Evolutionary conservation across 129 eudicot genomes (phyloP), one percentile per base, ranked within the genome.

Genomic region (Logfia minima): DNA sequence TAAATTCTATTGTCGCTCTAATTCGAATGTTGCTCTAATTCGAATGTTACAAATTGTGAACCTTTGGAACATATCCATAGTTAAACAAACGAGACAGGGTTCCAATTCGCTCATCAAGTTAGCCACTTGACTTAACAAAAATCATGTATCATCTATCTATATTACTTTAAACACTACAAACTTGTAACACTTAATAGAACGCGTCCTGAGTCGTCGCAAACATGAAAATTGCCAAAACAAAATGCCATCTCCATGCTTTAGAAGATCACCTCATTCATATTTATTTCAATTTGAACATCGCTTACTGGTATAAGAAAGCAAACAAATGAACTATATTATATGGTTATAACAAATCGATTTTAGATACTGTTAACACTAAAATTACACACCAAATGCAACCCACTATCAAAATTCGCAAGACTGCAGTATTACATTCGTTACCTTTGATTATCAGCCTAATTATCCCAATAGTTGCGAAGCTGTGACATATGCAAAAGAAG

Each of bases 401-500:
- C 72, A 37, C 52, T 48, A 48, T 48, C 55, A 74, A 74, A 41
- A 59, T 59, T 59, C 11, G 34, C n/a, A 56, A n/a, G 17, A 55
- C 22, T 17, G 11, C 34, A 37, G 23, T 24, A n/a, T n/a, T n/a
- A 17, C 37, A 74, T 61, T 59, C 5, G 8, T 14, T 60, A 53
- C 77, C 59, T 72, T 68, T 8, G 14, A 9, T 2, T 45, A 62
- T 16, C 45, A 32, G 67, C 21, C 75, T 86, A 84, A 31, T 83
- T 81, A 72, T 91, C 93, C 98, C 98, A 94, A 67, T 84, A 91
- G 85, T 94, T 94, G 66, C 98, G 79, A 60, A 91, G 90, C 80
- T 94, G 98, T 29, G 98, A 94, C 96, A 94, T 87, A 63, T 94
- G 98, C 83, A 90, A 81, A 35, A 94, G 98, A 83, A 94, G 98